Base-by-base conservation (phyloP, 2,329 filamentous ascomycete species). In the Trichoderma sp. region DNA sequence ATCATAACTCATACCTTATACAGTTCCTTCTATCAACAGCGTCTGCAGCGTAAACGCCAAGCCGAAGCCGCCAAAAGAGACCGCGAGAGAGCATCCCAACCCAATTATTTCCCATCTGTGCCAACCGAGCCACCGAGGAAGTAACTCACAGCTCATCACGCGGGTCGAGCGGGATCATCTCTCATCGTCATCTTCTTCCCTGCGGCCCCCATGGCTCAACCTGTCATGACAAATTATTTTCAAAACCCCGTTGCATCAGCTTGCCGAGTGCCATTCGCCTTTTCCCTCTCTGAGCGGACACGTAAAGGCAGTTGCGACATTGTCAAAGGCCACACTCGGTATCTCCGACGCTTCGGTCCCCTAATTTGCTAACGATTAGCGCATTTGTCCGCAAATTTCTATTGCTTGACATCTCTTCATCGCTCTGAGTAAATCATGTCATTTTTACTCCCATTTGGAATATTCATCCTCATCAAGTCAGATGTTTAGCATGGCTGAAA, bases 1-100 rank as follows among this genome's bases (percentile, higher is more conserved):
- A 6, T 15, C 1, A 30, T 60, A 21, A 60, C 4, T 36, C 6
- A 6, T 32, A 28, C 15, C 70, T 24, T 14, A 3, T 2, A 1
- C 36, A 96, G 93, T 76, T 88, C 90, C 30, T 97, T 99, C 81
- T 97, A 94, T 79, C 92, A 95, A 76, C 93, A 94, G 83, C 90
- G 96, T 18, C 80, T 97, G 65, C 90, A 94, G 79, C 92, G 92
- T 79, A 91, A 94, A 78, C 78, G 82, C 14, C 81, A 83, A 51
- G 77, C 76, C 1, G 82, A 83, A 57, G 77, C 79, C 4, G 92
- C 94, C 12, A 97, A 91, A 81, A 87, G 92, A 67, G 96, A 95
- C 78, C 89, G 91, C 57, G 93, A 98, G 80, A 89, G 94, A 58
- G 81, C 97, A 73, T 91, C 89, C 74, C 92, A 94, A 78, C 93